Percentiles rank a stretch among this genome's conserved stretches.
Conservation (phyloP, 164 flowering plant genomes). For the Brasenia schreberi region DNA sequence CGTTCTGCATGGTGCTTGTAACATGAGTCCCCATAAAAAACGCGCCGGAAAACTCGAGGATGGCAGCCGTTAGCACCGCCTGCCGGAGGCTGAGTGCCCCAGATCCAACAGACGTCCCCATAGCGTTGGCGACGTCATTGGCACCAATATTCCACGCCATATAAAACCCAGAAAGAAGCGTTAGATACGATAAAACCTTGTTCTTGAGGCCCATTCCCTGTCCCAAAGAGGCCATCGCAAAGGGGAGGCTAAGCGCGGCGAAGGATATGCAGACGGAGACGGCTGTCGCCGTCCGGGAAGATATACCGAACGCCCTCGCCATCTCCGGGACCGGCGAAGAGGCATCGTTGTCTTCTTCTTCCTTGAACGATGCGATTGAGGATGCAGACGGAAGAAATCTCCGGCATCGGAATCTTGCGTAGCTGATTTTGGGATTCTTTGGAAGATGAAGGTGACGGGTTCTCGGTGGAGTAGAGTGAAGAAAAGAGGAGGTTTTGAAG, state of each 20-base stretch:
- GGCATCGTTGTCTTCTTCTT: slow-evolving; percentile 4
- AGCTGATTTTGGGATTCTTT: not conserved
- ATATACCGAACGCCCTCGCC: slow-evolving; percentile 77
- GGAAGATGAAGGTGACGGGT: not conserved
- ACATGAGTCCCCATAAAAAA: slow-evolving; percentile 89
- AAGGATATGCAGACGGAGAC: slow-evolving; percentile 51
- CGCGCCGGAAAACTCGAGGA: slow-evolving; percentile 92
- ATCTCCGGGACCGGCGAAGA: slow-evolving; percentile 28
- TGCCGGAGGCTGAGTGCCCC: slow-evolving; percentile 79
- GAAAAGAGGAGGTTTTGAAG: not conserved
- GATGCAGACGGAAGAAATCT: not conserved
- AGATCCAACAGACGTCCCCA: slow-evolving; percentile 96
- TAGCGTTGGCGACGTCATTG: slow-evolving; percentile 95
- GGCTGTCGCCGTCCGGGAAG: slow-evolving; percentile 57
- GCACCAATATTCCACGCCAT: slow-evolving; percentile 99
- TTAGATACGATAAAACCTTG: slow-evolving; percentile 48
- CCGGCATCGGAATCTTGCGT: not conserved
- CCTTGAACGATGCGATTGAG: not conserved
- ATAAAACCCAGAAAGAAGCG: slow-evolving; percentile 72
- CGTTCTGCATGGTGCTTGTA: slow-evolving; percentile 95
- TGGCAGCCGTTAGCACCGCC: slow-evolving; percentile 84
- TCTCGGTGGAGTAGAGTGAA: not conserved
- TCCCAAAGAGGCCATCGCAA: slow-evolving; percentile 49
- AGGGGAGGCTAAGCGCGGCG: slow-evolving; percentile 50
- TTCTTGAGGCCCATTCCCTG: slow-evolving; percentile 49